Percentiles rank a stretch among this genome's conserved stretches.
These are phyloP conservation scores for Neoboletus magnificus DNA, from an alignment of 768 basidiomycete species.

Conservation along the genomic window DNA sequence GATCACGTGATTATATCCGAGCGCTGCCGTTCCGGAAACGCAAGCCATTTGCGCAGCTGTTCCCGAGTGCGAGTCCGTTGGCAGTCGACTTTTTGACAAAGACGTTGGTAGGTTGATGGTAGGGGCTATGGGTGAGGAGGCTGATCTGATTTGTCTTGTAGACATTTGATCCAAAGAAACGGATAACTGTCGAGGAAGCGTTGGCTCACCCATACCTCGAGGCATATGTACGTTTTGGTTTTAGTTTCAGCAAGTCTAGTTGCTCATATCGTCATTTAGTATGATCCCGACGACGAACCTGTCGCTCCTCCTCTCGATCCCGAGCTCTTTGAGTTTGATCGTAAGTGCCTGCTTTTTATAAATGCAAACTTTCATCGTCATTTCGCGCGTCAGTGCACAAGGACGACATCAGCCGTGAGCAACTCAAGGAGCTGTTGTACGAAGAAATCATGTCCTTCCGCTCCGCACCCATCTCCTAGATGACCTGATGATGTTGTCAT, in stretches of 20 bases:
- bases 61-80: slow-evolving; percentile 85
- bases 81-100: slow-evolving; percentile 79
- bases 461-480: slow-evolving; percentile 51
- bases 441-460: slow-evolving; percentile 93
- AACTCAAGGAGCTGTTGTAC: slow-evolving; percentile 90
- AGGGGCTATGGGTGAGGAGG: too few relatives aligned
- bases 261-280: slow-evolving; percentile 40
- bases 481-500: too few relatives aligned
- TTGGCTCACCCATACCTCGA: slow-evolving; percentile 94
- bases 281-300: slow-evolving; percentile 97
- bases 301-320: slow-evolving; percentile 92
- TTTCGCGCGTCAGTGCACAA: slow-evolving; percentile 64
- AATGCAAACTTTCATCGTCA: neutral
- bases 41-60: slow-evolving; percentile 76
- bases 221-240: slow-evolving; percentile 63
- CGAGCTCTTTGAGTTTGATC: slow-evolving; percentile 96
- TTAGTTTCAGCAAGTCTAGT: neutral
- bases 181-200: slow-evolving; percentile 91
- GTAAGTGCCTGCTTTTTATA: slow-evolving; percentile 42
- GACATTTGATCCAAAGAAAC: slow-evolving; percentile 98
- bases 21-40: slow-evolving; percentile 91
- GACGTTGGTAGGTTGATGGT: slow-evolving; percentile 64
- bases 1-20: slow-evolving; percentile 94
- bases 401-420: slow-evolving; percentile 92
- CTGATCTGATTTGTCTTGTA: slow-evolving; percentile 25